Evolutionary conservation across 140 eudicot genomes (phyloP), one percentile per base, ranked within the genome.

Genomic region (Stevia rebaudiana): DNA sequence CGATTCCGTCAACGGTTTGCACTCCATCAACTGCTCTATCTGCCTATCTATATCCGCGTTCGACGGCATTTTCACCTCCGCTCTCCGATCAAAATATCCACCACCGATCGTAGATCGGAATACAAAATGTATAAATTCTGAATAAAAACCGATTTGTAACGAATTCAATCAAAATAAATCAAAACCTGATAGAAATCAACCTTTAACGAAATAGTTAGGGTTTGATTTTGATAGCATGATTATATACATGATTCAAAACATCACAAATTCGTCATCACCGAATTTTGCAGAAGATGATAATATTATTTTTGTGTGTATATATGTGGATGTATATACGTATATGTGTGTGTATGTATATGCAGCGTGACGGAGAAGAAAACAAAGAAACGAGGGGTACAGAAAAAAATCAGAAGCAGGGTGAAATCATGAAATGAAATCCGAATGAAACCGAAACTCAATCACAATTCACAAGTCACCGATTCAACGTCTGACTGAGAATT

Each of bases 1-100:
- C 53, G 77, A 73, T 76, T 87, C 95, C 53, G 78, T 11, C 66
- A 87, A 57, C 61, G 95, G 77, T 82, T 87, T 87, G 80, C 95
- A 87, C 81, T 87, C 95, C 95, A 87, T 87, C 84, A 87, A 69
- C 68, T 83, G 95, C 78, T 79, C 92, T 57, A 87, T 87, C 72
- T 81, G 88, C 62, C 94, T 75, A 69, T 87, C 95, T 61, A 87
- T 56, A 81, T 87, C 92, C 74, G 79, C 78, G 33, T 79, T 80
- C 42, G 81, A 74, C 76, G 89, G 82, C 95, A 86, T 86, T 69
- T 75, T 78, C 48, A 21, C 59, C 61, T 25, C 21, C 25, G 21
- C 36, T 39, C 8, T 11, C 60, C 44, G 43, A 48, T 47, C 55
- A 71, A 50, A n/a, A 30, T 15, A 24, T 21, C 61, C 69, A 36